Percentiles rank a stretch among this genome's conserved stretches.
Evolutionary conservation across 352 stramenopile species (phyloP).

Genomic region (Globisporangium acanthophoron): DNA sequence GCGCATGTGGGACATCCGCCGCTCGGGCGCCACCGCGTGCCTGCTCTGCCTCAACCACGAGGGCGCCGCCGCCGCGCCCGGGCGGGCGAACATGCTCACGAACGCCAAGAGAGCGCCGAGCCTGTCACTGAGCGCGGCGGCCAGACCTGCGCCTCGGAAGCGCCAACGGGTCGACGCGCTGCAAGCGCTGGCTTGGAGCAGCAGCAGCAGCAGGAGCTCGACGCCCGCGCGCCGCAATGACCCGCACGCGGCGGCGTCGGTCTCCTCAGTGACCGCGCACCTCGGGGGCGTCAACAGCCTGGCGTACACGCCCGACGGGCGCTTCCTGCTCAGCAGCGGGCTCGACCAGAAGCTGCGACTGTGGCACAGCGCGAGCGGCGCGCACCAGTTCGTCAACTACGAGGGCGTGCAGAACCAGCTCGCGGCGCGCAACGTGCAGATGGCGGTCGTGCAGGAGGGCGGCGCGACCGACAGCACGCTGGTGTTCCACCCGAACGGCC

Average conservation of each 20-base stretch:
- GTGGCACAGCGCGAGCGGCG: conserved; percentile 53
- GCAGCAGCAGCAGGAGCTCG: background rate
- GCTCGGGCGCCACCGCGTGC: conserved; percentile 77
- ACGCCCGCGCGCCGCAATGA: conserved; percentile 24
- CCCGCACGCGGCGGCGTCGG: conserved; percentile 44
- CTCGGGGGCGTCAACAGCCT: conserved; percentile 46
- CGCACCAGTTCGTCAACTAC: conserved; percentile 74
- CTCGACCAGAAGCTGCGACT: conserved; percentile 55
- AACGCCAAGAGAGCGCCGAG: conserved; percentile 31
- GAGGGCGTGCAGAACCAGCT: conserved; percentile 25
- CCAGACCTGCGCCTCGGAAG: conserved; percentile 19
- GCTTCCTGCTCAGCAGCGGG: conserved; percentile 57
- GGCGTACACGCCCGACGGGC: conserved; percentile 55
- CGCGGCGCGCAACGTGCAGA: conserved; percentile 37
- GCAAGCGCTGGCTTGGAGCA: background rate
- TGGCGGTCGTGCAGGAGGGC: conserved; percentile 57
- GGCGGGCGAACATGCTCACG: conserved; percentile 45
- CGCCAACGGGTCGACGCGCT: conserved; percentile 13
- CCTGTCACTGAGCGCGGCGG: conserved; percentile 23
- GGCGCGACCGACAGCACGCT: conserved; percentile 39
- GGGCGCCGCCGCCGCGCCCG: conserved; percentile 36
- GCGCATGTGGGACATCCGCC: conserved; percentile 84
- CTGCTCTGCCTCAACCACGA: conserved; percentile 78
- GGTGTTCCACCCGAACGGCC: conserved; percentile 60
- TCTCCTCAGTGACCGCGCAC: conserved; percentile 48